Percentiles rank a stretch among this genome's conserved stretches.
phyloP scores from a whole-genome alignment of 352 stramenopile species.

The Globisporangium echinulatum region DNA sequence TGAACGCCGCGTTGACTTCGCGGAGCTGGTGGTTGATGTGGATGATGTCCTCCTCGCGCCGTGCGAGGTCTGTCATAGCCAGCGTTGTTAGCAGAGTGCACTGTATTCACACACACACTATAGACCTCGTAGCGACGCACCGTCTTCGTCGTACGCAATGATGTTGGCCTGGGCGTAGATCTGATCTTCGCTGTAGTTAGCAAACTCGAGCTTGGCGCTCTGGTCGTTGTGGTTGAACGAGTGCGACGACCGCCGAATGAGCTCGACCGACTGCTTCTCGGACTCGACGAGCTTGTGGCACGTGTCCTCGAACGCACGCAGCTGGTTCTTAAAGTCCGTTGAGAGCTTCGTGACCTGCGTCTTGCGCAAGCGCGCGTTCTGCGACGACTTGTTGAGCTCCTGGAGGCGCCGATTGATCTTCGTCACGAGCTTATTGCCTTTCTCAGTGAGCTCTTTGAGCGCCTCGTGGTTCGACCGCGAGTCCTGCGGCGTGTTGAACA shows the following conservation, averaged over 20 bases:
- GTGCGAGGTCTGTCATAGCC: constrained; percentile 44
- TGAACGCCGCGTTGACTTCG: constrained; percentile 81
- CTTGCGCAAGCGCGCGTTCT: constrained; percentile 45
- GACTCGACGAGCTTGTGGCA: constrained; percentile 60
- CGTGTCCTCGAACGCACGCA: constrained; percentile 69
- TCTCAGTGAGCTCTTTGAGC: constrained; percentile 76
- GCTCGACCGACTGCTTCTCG: constrained; percentile 68
- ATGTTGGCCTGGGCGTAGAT: constrained; percentile 85
- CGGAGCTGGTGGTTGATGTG: constrained; percentile 85
- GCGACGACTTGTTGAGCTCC: constrained; percentile 59
- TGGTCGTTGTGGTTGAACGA: constrained; percentile 47
- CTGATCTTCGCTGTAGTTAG: constrained; percentile 84
- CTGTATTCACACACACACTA: not conserved
- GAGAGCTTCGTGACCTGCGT: constrained; percentile 79
- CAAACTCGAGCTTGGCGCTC: constrained; percentile 36
- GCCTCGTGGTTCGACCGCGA: constrained; percentile 75
- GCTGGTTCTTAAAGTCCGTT: constrained; percentile 78
- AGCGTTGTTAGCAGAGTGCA: not conserved
- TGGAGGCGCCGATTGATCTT: constrained; percentile 75
- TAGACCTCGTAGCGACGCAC: constrained; percentile 17
- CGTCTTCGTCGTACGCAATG: constrained; percentile 80
- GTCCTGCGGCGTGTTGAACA: constrained; percentile 81
- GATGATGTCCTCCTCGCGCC: constrained; percentile 82
- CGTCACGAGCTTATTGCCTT: constrained; percentile 74
- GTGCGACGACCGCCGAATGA: constrained; percentile 74